phyloP scores from a whole-genome alignment of 306 rosid genomes.

The Gastrolobium bilobum region DNA sequence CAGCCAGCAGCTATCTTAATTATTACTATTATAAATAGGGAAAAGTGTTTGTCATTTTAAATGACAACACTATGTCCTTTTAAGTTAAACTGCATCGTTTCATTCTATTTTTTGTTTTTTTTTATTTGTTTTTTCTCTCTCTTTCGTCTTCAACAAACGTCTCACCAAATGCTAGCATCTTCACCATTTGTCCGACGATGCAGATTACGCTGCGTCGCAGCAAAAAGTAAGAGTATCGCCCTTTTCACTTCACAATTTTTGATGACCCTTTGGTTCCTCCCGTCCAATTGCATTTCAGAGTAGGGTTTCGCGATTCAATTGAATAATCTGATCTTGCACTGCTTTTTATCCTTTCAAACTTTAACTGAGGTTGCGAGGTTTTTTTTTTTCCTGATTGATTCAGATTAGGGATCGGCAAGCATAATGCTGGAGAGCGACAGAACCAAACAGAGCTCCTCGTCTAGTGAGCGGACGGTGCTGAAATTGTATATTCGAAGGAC shows the following conservation, averaged over 20 bases:
- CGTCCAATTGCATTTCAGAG: slow-evolving; percentile 36
- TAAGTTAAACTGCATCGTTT: no score
- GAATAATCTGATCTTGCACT: neutral
- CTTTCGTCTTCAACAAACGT: no score
- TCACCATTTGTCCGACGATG: slow-evolving; percentile 95
- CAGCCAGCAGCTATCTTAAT: no score
- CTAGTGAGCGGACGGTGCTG: slow-evolving; percentile 78
- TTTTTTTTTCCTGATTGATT: slow-evolving; percentile 35
- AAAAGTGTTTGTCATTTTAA: no score
- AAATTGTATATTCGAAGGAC: slow-evolving; percentile 77
- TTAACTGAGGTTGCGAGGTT: slow-evolving; percentile 19
- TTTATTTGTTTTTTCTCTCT: no score
- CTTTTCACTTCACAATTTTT: slow-evolving; percentile 27
- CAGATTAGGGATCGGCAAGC: slow-evolving; percentile 72
- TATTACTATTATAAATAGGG: no score
- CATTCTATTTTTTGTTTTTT: no score
- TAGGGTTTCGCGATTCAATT: slow-evolving; percentile 47
- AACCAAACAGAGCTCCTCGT: slow-evolving; percentile 71
- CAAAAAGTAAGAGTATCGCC: slow-evolving; percentile 64
- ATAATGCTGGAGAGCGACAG: slow-evolving; percentile 75
- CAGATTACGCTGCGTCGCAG: slow-evolving; percentile 95
- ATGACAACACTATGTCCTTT: no score
- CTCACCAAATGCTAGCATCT: slow-evolving; percentile 93
- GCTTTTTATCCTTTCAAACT: slow-evolving; percentile 12
- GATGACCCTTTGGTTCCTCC: neutral